A percentile compares a stretch with the other conserved stretches of the same genome.
phyloP scores from a whole-genome alignment of 495 filamentous ascomycete species.

The Talaromyces adpressus region DNA sequence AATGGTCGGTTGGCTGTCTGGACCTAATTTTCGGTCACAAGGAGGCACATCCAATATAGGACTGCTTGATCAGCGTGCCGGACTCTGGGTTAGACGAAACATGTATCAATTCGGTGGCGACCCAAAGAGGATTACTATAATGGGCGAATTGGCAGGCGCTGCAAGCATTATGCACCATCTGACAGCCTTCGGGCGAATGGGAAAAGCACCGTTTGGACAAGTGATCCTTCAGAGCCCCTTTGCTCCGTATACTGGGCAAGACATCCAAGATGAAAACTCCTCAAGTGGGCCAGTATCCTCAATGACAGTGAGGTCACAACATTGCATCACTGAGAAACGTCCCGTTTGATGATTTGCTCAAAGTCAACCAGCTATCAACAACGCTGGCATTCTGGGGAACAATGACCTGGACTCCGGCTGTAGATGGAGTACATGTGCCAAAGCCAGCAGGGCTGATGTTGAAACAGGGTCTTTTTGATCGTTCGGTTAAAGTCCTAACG shows the following conservation, averaged over 20 bases:
- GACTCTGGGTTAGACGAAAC: background rate
- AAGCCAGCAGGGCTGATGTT: too few relatives aligned
- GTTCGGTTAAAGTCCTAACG: too few relatives aligned
- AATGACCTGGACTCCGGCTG: too few relatives aligned
- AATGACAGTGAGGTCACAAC: too few relatives aligned
- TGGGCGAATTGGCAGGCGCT: background rate
- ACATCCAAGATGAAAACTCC: background rate
- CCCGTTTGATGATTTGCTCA: too few relatives aligned
- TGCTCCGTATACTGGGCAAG: background rate
- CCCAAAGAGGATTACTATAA: background rate
- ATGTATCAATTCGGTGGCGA: background rate
- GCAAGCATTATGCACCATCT: too few relatives aligned
- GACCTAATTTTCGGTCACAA: background rate
- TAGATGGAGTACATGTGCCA: too few relatives aligned
- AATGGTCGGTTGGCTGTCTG: background rate
- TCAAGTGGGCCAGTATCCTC: too few relatives aligned
- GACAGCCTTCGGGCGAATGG: background rate
- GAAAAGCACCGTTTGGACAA: background rate
- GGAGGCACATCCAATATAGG: background rate
- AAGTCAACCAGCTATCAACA: too few relatives aligned
- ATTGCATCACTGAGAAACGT: too few relatives aligned
- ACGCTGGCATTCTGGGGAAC: too few relatives aligned
- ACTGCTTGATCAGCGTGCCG: background rate
- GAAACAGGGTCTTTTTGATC: too few relatives aligned
- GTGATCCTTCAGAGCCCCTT: background rate